These are phyloP conservation scores for Meyerozyma guilliermondii DNA, from an alignment of 1,139 yeast genomes.

Conservation along the genomic window DNA sequence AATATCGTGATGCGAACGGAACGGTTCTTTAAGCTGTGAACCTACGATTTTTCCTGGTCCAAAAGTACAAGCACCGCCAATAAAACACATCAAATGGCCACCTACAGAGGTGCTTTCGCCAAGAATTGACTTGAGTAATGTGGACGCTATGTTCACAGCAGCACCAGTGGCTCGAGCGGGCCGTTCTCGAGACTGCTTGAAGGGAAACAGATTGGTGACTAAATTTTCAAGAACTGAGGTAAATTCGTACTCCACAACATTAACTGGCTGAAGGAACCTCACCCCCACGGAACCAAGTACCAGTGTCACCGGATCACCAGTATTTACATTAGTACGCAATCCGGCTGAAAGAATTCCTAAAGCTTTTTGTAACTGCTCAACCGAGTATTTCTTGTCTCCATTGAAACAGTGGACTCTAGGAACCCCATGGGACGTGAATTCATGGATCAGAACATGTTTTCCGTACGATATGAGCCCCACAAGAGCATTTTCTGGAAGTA, in stretches of 20 bases:
- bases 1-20: slow-evolving; percentile 57
- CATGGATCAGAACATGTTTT: slow-evolving; percentile 60
- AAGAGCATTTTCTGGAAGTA: slow-evolving; percentile 56
- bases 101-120: slow-evolving; percentile 44
- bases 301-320: slow-evolving; percentile 9
- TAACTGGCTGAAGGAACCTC: slow-evolving; percentile 44
- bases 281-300: slow-evolving; percentile 25
- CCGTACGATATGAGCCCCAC: slow-evolving; percentile 62
- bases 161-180: slow-evolving; percentile 59
- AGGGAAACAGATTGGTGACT: slow-evolving; percentile 49
- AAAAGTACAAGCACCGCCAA: slow-evolving; percentile 54
- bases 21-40: slow-evolving; percentile 43
- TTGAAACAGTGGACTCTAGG: slow-evolving; percentile 45
- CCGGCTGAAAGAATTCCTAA: slow-evolving; percentile 49
- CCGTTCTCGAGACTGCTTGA: slow-evolving; percentile 41
- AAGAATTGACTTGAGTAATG: slow-evolving; percentile 40
- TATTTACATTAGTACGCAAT: slow-evolving; percentile 11
- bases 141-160: slow-evolving; percentile 59
- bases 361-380: slow-evolving; percentile 45
- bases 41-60: slow-evolving; percentile 56
- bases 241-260: slow-evolving; percentile 52
- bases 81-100: slow-evolving; percentile 55
- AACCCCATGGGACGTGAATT: slow-evolving; percentile 33
- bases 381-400: slow-evolving; percentile 51
- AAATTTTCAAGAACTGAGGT: slow-evolving; percentile 51